A percentile compares a stretch with the other conserved stretches of the same genome.
Evolutionary conservation across 2,329 filamentous ascomycete species (phyloP).

Genomic region (Aspergillus amoenus): DNA sequence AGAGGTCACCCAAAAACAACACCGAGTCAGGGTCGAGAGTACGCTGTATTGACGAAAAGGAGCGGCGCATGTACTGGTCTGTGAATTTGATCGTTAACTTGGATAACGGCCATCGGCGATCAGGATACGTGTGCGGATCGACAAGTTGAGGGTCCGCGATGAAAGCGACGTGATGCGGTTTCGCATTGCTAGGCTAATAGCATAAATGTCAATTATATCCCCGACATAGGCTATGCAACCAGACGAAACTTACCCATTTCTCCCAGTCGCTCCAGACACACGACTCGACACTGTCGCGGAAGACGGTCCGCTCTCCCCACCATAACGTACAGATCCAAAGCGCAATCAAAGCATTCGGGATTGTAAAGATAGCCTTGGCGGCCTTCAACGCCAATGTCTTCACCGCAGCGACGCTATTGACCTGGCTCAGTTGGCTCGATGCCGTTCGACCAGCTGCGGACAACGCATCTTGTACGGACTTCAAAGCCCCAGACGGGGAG

Average conservation of each 20-base stretch:
- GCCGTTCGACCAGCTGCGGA: neutral
- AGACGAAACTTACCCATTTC: slow-evolving; percentile 67
- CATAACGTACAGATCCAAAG: slow-evolving; percentile 77
- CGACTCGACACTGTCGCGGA: slow-evolving; percentile 65
- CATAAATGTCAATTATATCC: slow-evolving; percentile 7
- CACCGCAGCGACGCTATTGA: slow-evolving; percentile 16
- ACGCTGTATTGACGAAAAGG: slow-evolving; percentile 75
- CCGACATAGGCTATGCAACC: neutral
- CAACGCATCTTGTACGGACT: slow-evolving; percentile 18
- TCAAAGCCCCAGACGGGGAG: slow-evolving; percentile 13
- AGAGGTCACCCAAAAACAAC: slow-evolving; percentile 89
- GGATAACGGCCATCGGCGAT: slow-evolving; percentile 72
- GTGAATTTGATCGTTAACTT: slow-evolving; percentile 69
- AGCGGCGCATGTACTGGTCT: slow-evolving; percentile 84
- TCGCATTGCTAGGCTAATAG: slow-evolving; percentile 68
- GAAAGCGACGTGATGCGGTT: slow-evolving; percentile 79
- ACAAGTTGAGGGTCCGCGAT: slow-evolving; percentile 90
- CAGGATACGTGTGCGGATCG: slow-evolving; percentile 92
- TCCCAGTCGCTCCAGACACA: slow-evolving; percentile 91
- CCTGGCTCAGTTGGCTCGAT: slow-evolving; percentile 8
- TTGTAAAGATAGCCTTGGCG: slow-evolving; percentile 25
- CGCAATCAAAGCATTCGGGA: slow-evolving; percentile 66
- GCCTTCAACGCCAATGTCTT: slow-evolving; percentile 15
- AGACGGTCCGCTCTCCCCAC: slow-evolving; percentile 82
- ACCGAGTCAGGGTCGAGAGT: slow-evolving; percentile 80